Evolutionary conservation across 495 filamentous ascomycete genomes (phyloP).

Genomic region (Xylaria bambusicola): DNA sequence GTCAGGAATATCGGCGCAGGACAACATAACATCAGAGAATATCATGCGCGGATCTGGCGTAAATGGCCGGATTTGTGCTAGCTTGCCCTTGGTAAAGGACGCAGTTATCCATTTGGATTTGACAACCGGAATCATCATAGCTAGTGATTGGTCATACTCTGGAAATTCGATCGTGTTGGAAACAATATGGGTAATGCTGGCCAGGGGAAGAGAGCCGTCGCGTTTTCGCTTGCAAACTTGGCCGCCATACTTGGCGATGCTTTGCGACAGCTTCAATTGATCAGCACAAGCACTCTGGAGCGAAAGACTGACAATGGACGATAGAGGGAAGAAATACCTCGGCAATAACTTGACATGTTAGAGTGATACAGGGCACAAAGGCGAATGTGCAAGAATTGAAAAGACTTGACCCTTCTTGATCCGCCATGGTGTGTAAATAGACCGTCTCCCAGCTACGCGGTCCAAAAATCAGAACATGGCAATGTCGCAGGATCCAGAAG

Average conservation of each 20-base stretch:
- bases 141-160: constrained; percentile 68
- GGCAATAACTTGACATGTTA: constrained; percentile 42
- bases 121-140: constrained; percentile 79
- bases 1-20: constrained; percentile 77
- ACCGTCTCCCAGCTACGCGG: background rate
- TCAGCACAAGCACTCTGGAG: constrained; percentile 26
- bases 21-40: constrained; percentile 77
- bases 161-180: constrained; percentile 85
- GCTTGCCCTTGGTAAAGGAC: constrained; percentile 65
- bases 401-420: constrained; percentile 28
- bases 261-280: constrained; percentile 44
- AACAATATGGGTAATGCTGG: constrained; percentile 77
- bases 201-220: constrained; percentile 52
- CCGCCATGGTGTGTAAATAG: constrained; percentile 40
- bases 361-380: constrained; percentile 47
- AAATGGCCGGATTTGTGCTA: constrained; percentile 77
- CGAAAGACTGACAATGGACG: background rate
- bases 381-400: constrained; percentile 45
- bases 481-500: background rate
- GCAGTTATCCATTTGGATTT: constrained; percentile 76
- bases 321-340: constrained; percentile 39
- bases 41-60: constrained; percentile 90
- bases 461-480: background rate
- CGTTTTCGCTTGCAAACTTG: constrained; percentile 47
- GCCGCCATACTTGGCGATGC: constrained; percentile 60